Evolutionary conservation across 2,329 filamentous ascomycete species (phyloP).

Genomic region (Diaporthe destruens): DNA sequence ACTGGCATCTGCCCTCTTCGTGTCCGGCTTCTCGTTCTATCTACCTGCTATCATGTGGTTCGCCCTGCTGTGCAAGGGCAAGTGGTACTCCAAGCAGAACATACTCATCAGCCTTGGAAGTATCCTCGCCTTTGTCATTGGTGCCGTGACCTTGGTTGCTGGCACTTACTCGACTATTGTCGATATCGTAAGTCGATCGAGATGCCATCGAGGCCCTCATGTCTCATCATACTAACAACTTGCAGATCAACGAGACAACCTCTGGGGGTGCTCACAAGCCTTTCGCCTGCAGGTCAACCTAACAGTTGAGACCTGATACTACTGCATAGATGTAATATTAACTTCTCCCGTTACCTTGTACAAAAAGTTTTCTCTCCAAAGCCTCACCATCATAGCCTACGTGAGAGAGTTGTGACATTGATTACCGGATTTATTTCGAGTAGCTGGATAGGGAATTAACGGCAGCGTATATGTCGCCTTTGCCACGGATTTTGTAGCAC

Average conservation of each 20-base stretch:
- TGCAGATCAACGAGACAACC: conserved; percentile 11
- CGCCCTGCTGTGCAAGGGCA: conserved; percentile 49
- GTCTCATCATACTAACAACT: neutral
- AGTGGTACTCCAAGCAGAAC: conserved; percentile 48
- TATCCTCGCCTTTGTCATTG: conserved; percentile 45
- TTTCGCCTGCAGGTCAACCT: conserved; percentile 13
- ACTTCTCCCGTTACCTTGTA: neutral
- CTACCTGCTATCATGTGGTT: conserved; percentile 52
- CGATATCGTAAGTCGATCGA: conserved; percentile 47
- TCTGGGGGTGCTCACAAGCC: conserved; percentile 27
- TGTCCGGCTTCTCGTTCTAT: conserved; percentile 59
- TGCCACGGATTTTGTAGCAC: too few relatives aligned
- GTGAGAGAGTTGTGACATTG: neutral
- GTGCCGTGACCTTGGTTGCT: conserved; percentile 46
- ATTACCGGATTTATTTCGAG: neutral
- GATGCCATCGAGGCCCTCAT: neutral
- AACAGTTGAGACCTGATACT: neutral
- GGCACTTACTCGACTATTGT: conserved; percentile 48
- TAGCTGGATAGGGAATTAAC: neutral
- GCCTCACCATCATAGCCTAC: neutral
- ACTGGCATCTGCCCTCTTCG: conserved; percentile 63
- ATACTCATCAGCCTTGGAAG: conserved; percentile 43
- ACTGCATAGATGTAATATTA: neutral
- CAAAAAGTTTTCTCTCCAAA: too few relatives aligned
- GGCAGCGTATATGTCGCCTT: neutral